Base-by-base conservation (phyloP, 371 early-diverging fungal species). In the Mucor racemosus region DNA sequence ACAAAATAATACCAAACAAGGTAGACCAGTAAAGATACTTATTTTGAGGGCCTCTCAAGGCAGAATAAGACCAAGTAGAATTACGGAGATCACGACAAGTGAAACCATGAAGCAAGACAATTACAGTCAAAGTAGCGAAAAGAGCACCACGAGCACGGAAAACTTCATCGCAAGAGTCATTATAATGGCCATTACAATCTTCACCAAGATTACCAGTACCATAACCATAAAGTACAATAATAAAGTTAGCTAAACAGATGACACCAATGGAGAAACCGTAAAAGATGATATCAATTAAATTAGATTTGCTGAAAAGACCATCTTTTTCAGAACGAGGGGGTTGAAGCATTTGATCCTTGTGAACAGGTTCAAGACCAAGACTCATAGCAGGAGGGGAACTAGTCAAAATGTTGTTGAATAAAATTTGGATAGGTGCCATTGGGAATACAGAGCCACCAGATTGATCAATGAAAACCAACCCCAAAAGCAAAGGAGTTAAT, bases 401-500 rank as follows among this genome's bases (percentile, higher is more conserved):
- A 6, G 91, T 91, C 42, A 92, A 68, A 66, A 97, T 88, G 76
- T 97, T 96, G 73, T 95, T 90, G 78, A 93, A 94, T 44, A 99
- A 81, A 74, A 97, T 97, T 64, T 92, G 91, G 53, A 93, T 85
- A 0, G 94, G 89, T 1, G 91, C 86, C 80, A 94, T 82, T 0
- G 94, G 91, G 76, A 89, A 91, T 1, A 91, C 89, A n/a, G 90
- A 79, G 55, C 79, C 69, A 38, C 89, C 88, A 5, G 67, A 62
- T 1, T 31, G 38, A 71, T 92, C 92, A 54, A 76, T 77, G 74
- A 92, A 89, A 31, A 86, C 90, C 36, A 92, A 74, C 66, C 92
- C 92, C 14, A 94, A 64, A 9, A 92, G 58, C 62, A 94, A 75
- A 14, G 88, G 85, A 10, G 90, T 76, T 33, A 93, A 74, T 74